A percentile compares a stretch with the other conserved stretches of the same genome.
These are phyloP conservation scores for Starmerella riodocensis DNA, from an alignment of 805 yeast species.

Conservation along the genomic window DNA sequence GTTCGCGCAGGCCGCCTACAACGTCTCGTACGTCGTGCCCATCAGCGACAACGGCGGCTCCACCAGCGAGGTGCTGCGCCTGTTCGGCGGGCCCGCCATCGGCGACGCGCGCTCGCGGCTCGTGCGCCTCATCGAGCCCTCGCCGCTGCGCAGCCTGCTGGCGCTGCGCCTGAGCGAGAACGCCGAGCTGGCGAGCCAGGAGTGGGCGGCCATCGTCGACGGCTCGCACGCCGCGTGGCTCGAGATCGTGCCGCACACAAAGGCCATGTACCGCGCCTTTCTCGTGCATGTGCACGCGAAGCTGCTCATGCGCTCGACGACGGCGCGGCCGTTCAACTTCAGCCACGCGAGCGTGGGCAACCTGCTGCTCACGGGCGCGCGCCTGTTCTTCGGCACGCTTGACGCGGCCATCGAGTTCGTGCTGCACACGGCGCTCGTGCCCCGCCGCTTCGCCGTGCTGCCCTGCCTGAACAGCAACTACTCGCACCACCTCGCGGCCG, in stretches of 20 bases:
- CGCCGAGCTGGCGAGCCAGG: constrained; percentile 40
- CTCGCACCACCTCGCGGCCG: constrained; percentile 75
- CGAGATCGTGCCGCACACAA: constrained; percentile 40
- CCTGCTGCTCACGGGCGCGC: constrained; percentile 64
- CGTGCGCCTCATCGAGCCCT: constrained; percentile 54
- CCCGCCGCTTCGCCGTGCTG: constrained; percentile 41
- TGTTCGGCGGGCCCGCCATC: constrained; percentile 88
- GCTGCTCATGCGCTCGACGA: constrained; percentile 51
- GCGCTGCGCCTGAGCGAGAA: constrained; percentile 41
- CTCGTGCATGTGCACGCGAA: constrained; percentile 69
- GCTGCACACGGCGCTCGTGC: constrained; percentile 48
- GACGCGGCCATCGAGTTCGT: constrained; percentile 74
- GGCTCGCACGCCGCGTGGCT: constrained; percentile 65
- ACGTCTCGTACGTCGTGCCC: constrained; percentile 59
- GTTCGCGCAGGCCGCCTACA: constrained; percentile 35
- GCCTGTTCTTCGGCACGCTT: constrained; percentile 70
- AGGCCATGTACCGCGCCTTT: constrained; percentile 64
- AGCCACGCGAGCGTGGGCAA: constrained; percentile 79
- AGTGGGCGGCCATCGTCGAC: constrained; percentile 70
- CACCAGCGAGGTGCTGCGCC: constrained; percentile 72
- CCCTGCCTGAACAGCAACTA: constrained; percentile 79
- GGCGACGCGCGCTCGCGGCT: constrained; percentile 82
- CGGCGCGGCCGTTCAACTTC: constrained; percentile 49
- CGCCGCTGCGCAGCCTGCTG: constrained; percentile 29
- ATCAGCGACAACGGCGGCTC: constrained; percentile 92